Percentiles rank a stretch among this genome's conserved stretches.
phyloP scores from a whole-genome alignment of 208 protist genomes.

The Phytomonas serpens region DNA sequence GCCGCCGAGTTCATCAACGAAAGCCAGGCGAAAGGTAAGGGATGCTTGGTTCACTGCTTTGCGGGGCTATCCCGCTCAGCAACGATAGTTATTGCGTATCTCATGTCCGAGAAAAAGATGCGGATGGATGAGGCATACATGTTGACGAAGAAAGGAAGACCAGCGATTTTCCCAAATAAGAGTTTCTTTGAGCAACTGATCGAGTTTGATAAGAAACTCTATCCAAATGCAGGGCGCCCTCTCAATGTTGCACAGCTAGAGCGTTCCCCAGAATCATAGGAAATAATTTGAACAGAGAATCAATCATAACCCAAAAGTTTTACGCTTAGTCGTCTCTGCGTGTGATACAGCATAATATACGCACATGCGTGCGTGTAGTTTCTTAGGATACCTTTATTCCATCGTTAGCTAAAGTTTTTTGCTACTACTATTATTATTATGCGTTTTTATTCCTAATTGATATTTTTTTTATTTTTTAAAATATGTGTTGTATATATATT shows the following conservation, averaged over 20 bases:
- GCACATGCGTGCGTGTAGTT: conserved; percentile 9
- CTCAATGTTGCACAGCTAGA: conserved; percentile 48
- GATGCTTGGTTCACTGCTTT: conserved; percentile 88
- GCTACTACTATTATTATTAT: conserved; percentile 3
- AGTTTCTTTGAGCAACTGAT: conserved; percentile 78
- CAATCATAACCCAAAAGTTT: background rate
- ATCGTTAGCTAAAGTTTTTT: background rate
- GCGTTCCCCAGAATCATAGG: conserved; percentile 15
- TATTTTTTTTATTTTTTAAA: background rate
- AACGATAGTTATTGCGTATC: conserved; percentile 81
- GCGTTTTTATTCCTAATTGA: conserved; percentile 1
- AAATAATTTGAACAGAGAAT: background rate
- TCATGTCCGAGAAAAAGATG: conserved; percentile 83
- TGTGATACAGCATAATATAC: background rate
- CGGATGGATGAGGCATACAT: conserved; percentile 80
- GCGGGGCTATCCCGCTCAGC: conserved; percentile 85
- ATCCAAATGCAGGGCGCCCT: conserved; percentile 31
- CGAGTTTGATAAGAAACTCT: conserved; percentile 52
- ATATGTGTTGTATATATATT: background rate
- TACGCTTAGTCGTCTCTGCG: background rate
- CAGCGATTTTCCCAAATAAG: conserved; percentile 76
- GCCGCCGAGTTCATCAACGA: conserved; percentile 75
- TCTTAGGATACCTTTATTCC: background rate
- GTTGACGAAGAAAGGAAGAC: conserved; percentile 55
- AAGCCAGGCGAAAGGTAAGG: conserved; percentile 32